Percentiles rank a stretch among this genome's conserved stretches.
phyloP scores from a whole-genome alignment of 2,329 filamentous ascomycete species.

The Emmonsiellopsis sp. region DNA sequence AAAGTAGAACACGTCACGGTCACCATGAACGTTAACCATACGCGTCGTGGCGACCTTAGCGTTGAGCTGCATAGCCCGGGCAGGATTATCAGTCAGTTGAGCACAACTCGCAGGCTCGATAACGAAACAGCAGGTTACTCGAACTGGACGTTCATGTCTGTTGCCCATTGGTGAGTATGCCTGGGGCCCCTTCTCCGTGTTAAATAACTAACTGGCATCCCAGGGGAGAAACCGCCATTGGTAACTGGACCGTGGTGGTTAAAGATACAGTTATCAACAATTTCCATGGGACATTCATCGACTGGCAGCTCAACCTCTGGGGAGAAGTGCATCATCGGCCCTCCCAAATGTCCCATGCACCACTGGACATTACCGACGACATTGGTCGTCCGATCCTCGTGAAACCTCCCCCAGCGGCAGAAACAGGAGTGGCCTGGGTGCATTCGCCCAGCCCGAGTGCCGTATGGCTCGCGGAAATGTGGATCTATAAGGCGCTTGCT shows the following conservation, averaged over 20 bases:
- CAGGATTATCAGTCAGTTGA: conserved; percentile 74
- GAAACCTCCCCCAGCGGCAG: conserved; percentile 39
- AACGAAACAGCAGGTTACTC: conserved; percentile 60
- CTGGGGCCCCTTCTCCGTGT: not conserved
- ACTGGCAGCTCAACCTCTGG: conserved; percentile 94
- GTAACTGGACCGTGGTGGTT: conserved; percentile 84
- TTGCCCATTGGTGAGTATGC: conserved; percentile 72
- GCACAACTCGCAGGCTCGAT: conserved; percentile 65
- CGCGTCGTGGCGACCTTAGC: conserved; percentile 78
- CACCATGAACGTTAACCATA: conserved; percentile 92
- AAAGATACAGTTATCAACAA: conserved; percentile 76
- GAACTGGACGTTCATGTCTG: conserved; percentile 99
- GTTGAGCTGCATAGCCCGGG: conserved; percentile 82
- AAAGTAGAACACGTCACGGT: conserved; percentile 90
- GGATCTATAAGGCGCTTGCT: conserved; percentile 84
- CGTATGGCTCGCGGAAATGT: conserved; percentile 76
- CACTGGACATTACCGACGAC: conserved; percentile 51
- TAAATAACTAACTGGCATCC: conserved; percentile 1
- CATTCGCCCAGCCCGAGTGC: conserved; percentile 86
- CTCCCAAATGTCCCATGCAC: conserved; percentile 34
- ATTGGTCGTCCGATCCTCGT: conserved; percentile 55
- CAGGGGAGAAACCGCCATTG: conserved; percentile 80
- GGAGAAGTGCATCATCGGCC: conserved; percentile 60
- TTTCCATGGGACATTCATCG: conserved; percentile 66
- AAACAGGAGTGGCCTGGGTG: conserved; percentile 35